Percentiles rank a stretch among this genome's conserved stretches.
Conservation (phyloP, 108 stramenopile species). For the Conticribra weissflogii region DNA sequence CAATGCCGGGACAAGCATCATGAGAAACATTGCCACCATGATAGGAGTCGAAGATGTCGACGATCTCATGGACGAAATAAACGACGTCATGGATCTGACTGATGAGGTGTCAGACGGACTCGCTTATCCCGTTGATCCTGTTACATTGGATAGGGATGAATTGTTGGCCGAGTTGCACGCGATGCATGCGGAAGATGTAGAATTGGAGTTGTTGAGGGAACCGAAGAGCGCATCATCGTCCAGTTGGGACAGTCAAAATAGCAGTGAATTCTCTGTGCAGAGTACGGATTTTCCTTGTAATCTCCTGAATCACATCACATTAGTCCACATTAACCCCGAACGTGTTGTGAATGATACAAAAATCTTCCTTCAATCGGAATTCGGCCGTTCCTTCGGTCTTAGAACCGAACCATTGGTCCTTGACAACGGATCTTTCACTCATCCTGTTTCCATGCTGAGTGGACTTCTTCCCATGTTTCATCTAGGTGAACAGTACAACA, state of each 20-base stretch:
- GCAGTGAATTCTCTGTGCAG: slow-evolving; percentile 65
- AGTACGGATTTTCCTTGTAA: slow-evolving; percentile 59
- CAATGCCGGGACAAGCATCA: slow-evolving; percentile 84
- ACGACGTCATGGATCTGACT: slow-evolving; percentile 92
- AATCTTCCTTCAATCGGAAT: too few relatives aligned
- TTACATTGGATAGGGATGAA: slow-evolving; percentile 89
- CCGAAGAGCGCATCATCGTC: slow-evolving; percentile 32
- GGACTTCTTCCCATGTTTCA: too few relatives aligned
- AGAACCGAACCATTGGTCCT: too few relatives aligned
- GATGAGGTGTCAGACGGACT: slow-evolving; percentile 88
- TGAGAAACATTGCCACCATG: slow-evolving; percentile 85
- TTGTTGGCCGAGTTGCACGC: slow-evolving; percentile 89
- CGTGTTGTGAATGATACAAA: too few relatives aligned
- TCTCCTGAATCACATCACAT: too few relatives aligned
- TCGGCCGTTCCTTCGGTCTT: too few relatives aligned
- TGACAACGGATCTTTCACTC: too few relatives aligned
- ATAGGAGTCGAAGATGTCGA: slow-evolving; percentile 95
- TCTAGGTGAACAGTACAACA: too few relatives aligned
- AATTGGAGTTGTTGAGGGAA: slow-evolving; percentile 78
- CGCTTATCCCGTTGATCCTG: slow-evolving; percentile 82
- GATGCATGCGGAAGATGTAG: slow-evolving; percentile 88
- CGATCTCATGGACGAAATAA: slow-evolving; percentile 94
- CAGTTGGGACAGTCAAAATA: slow-evolving; percentile 13
- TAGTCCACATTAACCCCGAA: too few relatives aligned
- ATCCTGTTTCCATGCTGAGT: too few relatives aligned